phyloP scores from a whole-genome alignment of 2,329 filamentous ascomycete species.

The Colletotrichum sp. region DNA sequence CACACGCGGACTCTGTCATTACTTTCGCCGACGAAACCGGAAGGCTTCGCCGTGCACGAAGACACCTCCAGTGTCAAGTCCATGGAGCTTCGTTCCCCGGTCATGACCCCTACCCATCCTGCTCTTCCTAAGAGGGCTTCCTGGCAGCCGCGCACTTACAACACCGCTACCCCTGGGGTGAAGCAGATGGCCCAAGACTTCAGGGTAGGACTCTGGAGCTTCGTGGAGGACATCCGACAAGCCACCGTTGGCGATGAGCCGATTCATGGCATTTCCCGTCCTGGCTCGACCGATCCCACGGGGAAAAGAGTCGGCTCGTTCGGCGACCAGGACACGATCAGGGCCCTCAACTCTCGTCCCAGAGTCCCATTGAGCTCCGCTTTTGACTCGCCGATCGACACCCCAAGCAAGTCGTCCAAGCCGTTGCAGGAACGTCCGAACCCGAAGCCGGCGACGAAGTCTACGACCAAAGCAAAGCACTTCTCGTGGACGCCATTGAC shows the following conservation, averaged over 20 bases:
- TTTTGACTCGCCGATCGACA: slow-evolving; percentile 40
- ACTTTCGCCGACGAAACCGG: slow-evolving; percentile 70
- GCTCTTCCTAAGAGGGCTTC: slow-evolving; percentile 61
- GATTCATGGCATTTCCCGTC: slow-evolving; percentile 57
- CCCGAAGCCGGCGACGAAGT: slow-evolving; percentile 41
- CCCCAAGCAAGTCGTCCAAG: slow-evolving; percentile 35
- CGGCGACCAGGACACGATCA: slow-evolving; percentile 52
- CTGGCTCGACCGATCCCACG: neutral
- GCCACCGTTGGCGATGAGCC: slow-evolving; percentile 96
- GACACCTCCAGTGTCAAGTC: slow-evolving; percentile 50
- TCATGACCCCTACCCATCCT: slow-evolving; percentile 37
- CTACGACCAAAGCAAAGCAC: slow-evolving; percentile 48
- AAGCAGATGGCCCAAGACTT: slow-evolving; percentile 91
- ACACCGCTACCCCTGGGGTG: slow-evolving; percentile 43
- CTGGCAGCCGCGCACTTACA: slow-evolving; percentile 60
- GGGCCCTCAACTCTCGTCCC: slow-evolving; percentile 45
- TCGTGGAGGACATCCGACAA: slow-evolving; percentile 93
- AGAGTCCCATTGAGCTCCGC: slow-evolving; percentile 42
- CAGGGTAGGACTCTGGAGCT: slow-evolving; percentile 88
- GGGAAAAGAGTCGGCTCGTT: slow-evolving; percentile 11
- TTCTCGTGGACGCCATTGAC: slow-evolving; percentile 66
- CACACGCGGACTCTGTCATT: slow-evolving; percentile 76
- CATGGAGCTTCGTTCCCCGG: slow-evolving; percentile 29
- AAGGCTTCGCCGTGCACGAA: slow-evolving; percentile 48
- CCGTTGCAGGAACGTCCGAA: slow-evolving; percentile 26